A percentile compares a stretch with the other conserved stretches of the same genome.
phyloP scores from a whole-genome alignment of 2,329 filamentous ascomycete genomes.

The Ophiostoma perfectum region DNA sequence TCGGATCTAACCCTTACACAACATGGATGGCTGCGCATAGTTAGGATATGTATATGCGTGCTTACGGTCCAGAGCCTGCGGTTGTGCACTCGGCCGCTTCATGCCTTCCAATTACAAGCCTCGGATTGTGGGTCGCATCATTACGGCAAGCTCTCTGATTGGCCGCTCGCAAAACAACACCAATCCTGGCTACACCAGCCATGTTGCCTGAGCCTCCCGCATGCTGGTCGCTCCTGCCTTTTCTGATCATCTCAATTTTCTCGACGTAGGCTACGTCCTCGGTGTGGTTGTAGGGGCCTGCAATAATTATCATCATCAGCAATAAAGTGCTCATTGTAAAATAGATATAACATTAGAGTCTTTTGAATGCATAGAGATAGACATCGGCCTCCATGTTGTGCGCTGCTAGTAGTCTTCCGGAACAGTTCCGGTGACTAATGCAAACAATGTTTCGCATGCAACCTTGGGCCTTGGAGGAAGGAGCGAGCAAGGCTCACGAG shows the following conservation, averaged over 20 bases:
- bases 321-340: too few relatives aligned
- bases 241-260: background rate
- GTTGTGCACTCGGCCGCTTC: background rate
- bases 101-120: background rate
- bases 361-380: background rate
- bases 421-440: background rate
- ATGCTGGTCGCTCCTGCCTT: background rate
- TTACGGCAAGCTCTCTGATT: background rate
- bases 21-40: too few relatives aligned
- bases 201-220: background rate
- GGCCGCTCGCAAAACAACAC: background rate
- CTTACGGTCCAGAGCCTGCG: background rate
- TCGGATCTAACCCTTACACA: too few relatives aligned
- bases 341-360: background rate
- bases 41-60: background rate
- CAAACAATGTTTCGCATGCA: background rate
- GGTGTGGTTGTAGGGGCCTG: background rate
- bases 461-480: background rate
- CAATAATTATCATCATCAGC: too few relatives aligned
- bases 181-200: background rate
- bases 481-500: background rate
- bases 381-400: background rate
- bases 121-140: background rate
- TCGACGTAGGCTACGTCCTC: background rate
- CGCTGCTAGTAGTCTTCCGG: background rate